These are phyloP conservation scores for Mucor irregularis DNA, from an alignment of 371 early-diverging fungal genomes.

Conservation along the genomic window DNA sequence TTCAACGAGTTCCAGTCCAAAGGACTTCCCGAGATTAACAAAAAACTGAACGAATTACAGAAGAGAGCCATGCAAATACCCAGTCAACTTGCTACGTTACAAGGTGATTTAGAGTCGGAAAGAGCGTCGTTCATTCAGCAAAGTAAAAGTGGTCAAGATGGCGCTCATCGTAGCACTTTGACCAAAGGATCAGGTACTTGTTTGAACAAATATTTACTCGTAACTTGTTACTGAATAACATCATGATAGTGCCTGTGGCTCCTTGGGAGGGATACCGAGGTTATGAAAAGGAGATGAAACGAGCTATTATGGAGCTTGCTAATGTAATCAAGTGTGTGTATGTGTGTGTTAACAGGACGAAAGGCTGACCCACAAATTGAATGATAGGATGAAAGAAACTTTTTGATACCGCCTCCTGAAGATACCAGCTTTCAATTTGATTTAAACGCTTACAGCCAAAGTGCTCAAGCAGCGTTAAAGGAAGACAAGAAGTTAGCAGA, in stretches of 20 bases:
- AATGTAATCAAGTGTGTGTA: slow-evolving; percentile 44
- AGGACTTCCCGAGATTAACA: slow-evolving; percentile 29
- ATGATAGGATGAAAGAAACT: slow-evolving; percentile 66
- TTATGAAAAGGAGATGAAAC: slow-evolving; percentile 58
- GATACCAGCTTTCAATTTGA: slow-evolving; percentile 68
- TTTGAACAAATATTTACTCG: not conserved
- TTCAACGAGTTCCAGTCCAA: slow-evolving; percentile 33
- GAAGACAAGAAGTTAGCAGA: slow-evolving; percentile 57
- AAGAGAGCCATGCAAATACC: slow-evolving; percentile 41
- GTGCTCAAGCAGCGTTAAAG: slow-evolving; percentile 63
- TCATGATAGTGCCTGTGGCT: slow-evolving; percentile 48
- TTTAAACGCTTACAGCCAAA: slow-evolving; percentile 55
- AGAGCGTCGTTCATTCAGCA: slow-evolving; percentile 3
- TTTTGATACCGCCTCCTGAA: slow-evolving; percentile 64
- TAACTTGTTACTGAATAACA: not conserved
- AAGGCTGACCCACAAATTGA: not conserved
- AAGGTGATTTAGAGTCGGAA: slow-evolving; percentile 39
- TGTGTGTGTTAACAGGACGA: no score
- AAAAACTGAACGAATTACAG: slow-evolving; percentile 37
- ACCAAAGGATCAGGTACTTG: slow-evolving; percentile 16
- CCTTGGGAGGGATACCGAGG: slow-evolving; percentile 61
- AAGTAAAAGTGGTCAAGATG: not conserved
- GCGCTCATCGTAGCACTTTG: not conserved
- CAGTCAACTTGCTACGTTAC: slow-evolving; percentile 30
- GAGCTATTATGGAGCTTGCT: slow-evolving; percentile 58